Base-by-base conservation (phyloP, 306 rosid species). In the Cicer pinnatifidum region DNA sequence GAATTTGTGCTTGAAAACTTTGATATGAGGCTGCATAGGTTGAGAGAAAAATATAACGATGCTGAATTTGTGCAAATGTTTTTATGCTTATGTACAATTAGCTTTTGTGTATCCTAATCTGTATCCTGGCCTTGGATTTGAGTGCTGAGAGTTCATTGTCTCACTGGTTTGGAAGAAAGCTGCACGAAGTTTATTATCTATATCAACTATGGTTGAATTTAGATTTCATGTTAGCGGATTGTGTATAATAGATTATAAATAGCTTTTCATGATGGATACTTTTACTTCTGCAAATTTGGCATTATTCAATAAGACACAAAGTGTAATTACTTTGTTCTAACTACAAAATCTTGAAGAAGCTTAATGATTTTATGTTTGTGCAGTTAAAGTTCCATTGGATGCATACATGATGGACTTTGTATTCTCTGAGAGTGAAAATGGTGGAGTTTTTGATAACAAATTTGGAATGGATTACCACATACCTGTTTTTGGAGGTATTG, bases 331-430 rank as follows among this genome's bases (percentile, higher is more conserved):
- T 23, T 15, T 43, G 75, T 46, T 78, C 43, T 54, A 71, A 68
- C 48, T 12, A 67, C 68, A 57, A n/a, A 57, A 62, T 53, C 54
- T 47, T 53, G 80, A 87, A 53, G 16, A 75, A 68, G 75, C 52
- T 73, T 23, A 58, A 60, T 64, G 40, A 41, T 59, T 85, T 75
- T 78, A 58, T 83, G 76, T 81, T 75, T 85, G 78, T 78, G 83
- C 91, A 95, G 99, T 91, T 61, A 87, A 81, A 86, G 93, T 95
- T 84, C 99, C 99, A 28, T 44, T 82, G 82, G 99, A 95, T 61
- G 91, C 99, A 67, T 95, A 88, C 59, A 56, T 86, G 96, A 91
- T 95, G 96, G 97, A 95, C 83, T 95, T 95, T 43, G 97, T 95
- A 77, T 95, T 95, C 85, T 95, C 99, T 72, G 97, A 95, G 68